Evolutionary conservation across 495 filamentous ascomycete species (phyloP), one percentile per base, ranked within the genome.

Genomic region (Diplogelasinospora grovesii): DNA sequence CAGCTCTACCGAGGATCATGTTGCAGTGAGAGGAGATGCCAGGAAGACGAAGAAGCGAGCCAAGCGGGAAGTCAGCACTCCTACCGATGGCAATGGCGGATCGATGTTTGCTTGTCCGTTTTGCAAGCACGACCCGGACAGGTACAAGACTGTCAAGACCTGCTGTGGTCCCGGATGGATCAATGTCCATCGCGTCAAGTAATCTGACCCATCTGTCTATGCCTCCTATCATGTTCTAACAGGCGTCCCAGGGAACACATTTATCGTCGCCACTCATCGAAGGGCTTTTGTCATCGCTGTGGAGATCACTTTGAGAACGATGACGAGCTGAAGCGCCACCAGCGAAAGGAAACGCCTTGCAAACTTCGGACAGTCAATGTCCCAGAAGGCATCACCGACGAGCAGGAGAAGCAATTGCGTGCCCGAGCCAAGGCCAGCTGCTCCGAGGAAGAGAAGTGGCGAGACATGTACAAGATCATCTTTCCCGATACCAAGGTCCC

Each of bases 141-240:
- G 50, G 26, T 65, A 65, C 26, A 51, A 41, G 43, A 55, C 48
- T 3, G 50, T 63, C 5, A 53, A 53, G 30, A 61, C 64, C 4
- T 71, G 68, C 29, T 53, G 55, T 13, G 65, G 64, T 1, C 65
- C 66, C 2, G 66, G 65, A 4, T 71, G 65, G 64, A 41, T 45
- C 9, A 51, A 60, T 16, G 55, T 68, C 3, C 68, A 71, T 47
- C 59, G 68, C 3, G 50, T 71, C 24, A 71, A 71, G 67, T 68
- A 44, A 39, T 47, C 4, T 8, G 1, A 4, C 19, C 13, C n/a
- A n/a, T 19, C 15, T 36, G 3, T 19, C 22, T 15, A 3, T 14
- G n/a, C n/a, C n/a, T n/a, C n/a, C n/a, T n/a, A n/a, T n/a, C n/a
- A n/a, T n/a, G n/a, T 14, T 14, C 23, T 15, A 9, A 35, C 10